Conservation (phyloP, 2,329 filamentous ascomycete species). For the Microascus cirrosus region DNA sequence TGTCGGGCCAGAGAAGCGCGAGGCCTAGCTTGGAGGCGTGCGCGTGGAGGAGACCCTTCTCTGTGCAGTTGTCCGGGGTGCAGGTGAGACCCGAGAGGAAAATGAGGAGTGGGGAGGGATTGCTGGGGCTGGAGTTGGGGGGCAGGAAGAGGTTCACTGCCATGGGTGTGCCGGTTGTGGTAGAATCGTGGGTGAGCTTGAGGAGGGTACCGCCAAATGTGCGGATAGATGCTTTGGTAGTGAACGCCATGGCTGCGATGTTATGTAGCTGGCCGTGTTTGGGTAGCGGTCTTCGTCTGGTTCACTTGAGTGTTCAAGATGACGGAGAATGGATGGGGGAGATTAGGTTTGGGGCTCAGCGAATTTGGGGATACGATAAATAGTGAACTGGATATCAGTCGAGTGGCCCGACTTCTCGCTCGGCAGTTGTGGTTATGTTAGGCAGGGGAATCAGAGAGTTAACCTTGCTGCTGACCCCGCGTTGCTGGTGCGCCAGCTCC, state of each 20-base stretch:
- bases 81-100: constrained; percentile 94
- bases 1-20: constrained; percentile 92
- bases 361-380: not conserved
- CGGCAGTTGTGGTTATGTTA: not conserved
- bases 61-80: constrained; percentile 74
- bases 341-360: not conserved
- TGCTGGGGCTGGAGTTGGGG: constrained; percentile 44
- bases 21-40: constrained; percentile 70
- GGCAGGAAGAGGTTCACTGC: constrained; percentile 87
- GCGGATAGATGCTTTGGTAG: constrained; percentile 78
- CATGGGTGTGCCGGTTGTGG: constrained; percentile 77
- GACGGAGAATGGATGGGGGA: not conserved
- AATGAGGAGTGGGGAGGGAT: constrained; percentile 68
- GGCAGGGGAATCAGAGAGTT: not conserved
- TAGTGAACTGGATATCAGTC: not conserved
- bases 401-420: not conserved
- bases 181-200: constrained; percentile 80
- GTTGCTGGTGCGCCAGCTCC: not conserved
- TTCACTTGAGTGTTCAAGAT: not conserved
- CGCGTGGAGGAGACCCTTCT: constrained; percentile 86
- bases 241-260: constrained; percentile 59
- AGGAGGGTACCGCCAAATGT: constrained; percentile 90
- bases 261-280: not conserved
- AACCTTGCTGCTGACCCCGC: not conserved
- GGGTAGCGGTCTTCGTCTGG: not conserved